Evolutionary conservation across 1,284 basidiomycete genomes (phyloP).

Genomic region (Melanopsichium pennsylvanicum): DNA sequence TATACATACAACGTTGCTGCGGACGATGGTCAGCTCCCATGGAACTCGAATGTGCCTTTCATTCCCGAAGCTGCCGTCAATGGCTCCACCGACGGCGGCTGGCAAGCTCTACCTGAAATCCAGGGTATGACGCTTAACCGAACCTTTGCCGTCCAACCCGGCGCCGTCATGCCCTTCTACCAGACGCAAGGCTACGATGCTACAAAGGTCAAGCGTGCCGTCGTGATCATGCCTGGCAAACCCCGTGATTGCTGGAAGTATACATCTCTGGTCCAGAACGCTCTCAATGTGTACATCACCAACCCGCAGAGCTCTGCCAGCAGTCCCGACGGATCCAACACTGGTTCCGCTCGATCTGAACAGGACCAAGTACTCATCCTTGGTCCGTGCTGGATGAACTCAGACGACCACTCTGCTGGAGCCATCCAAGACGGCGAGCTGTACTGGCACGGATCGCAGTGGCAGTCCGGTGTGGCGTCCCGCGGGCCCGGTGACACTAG

Average conservation of each 20-base stretch:
- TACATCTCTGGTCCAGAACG: conserved; percentile 54
- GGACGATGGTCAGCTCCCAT: conserved; percentile 47
- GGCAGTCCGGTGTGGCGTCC: conserved; percentile 52
- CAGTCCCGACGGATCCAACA: conserved; percentile 6
- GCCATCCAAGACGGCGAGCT: conserved; percentile 45
- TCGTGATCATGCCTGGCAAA: conserved; percentile 61
- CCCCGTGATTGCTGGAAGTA: conserved; percentile 61
- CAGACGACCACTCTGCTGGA: conserved; percentile 38
- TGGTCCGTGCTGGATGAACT: conserved; percentile 56
- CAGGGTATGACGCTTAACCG: conserved; percentile 53
- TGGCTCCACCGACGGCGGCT: conserved; percentile 67
- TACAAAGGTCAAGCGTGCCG: conserved; percentile 51
- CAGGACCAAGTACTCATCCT: conserved; percentile 50
- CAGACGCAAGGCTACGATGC: conserved; percentile 36
- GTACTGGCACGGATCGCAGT: conserved; percentile 49
- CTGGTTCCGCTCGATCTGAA: neutral
- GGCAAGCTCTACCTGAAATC: conserved; percentile 45
- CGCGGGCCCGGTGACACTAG: conserved; percentile 31
- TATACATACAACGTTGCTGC: conserved; percentile 29
- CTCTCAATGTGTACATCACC: conserved; percentile 32
- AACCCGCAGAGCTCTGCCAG: conserved; percentile 22
- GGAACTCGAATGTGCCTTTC: conserved; percentile 46
- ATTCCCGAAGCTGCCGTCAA: conserved; percentile 40
- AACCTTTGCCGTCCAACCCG: conserved; percentile 24
- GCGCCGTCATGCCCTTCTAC: conserved; percentile 56